A percentile compares a stretch with the other conserved stretches of the same genome.
phyloP scores from a whole-genome alignment of 169 alveolate species.

The Eimeria acervulina region DNA sequence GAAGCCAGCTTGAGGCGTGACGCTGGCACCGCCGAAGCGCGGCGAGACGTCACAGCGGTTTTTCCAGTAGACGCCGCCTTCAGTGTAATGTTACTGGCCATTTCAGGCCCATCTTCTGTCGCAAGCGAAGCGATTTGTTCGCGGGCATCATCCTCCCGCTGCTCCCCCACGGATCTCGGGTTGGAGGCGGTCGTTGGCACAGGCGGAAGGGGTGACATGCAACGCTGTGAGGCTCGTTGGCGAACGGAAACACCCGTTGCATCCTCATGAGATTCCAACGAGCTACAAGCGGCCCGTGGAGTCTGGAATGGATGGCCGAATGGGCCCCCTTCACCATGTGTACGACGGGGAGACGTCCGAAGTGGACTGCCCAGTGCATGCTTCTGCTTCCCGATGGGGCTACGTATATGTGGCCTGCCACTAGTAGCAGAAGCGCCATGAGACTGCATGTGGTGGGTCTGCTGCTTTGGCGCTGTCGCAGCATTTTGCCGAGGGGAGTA shows the following conservation, averaged over 20 bases:
- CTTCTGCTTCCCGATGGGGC: conserved; percentile 23
- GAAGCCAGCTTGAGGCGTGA: not conserved
- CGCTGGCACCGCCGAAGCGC: conserved; percentile 25
- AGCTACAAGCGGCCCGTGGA: conserved; percentile 38
- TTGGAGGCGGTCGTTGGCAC: conserved; percentile 14
- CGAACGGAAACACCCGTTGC: not conserved
- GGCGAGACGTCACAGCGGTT: not conserved
- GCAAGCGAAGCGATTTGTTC: not conserved
- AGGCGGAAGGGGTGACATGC: conserved; percentile 57
- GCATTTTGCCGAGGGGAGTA: conserved; percentile 9
- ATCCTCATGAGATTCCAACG: not conserved
- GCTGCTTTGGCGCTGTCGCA: conserved; percentile 3
- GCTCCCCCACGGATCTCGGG: not conserved
- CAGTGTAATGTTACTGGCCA: not conserved
- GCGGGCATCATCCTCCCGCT: not conserved
- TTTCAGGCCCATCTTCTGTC: not conserved
- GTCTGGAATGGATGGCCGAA: conserved; percentile 35
- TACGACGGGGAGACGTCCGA: conserved; percentile 64
- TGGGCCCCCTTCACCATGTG: conserved; percentile 10
- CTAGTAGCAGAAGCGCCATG: not conserved
- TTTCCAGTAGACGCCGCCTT: not conserved
- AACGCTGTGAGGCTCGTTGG: conserved; percentile 41
- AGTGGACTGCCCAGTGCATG: conserved; percentile 28
- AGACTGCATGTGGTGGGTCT: not conserved
- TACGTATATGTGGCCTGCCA: conserved; percentile 21